Evolutionary conservation across 495 filamentous ascomycete species (phyloP).

Genomic region (Staphylotrichum longicolle): DNA sequence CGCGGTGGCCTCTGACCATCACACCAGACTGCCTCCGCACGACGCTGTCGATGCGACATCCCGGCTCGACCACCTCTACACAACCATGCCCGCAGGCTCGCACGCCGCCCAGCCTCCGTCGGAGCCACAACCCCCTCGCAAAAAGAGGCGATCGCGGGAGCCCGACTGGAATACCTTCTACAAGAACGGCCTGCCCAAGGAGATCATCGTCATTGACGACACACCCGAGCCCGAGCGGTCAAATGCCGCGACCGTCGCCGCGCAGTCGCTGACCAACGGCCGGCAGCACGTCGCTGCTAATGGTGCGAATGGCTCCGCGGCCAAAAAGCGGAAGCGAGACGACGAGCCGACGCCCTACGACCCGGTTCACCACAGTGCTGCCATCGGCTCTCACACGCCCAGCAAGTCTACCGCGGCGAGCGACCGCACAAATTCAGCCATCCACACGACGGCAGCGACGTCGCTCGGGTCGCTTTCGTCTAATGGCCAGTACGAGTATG

Average conservation of each 20-base stretch:
- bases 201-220: conserved; percentile 95
- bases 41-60: conserved; percentile 30
- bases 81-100: conserved; percentile 40
- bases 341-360: conserved; percentile 46
- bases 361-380: conserved; percentile 40
- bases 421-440: conserved; percentile 78
- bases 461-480: conserved; percentile 72
- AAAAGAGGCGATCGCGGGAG: conserved; percentile 58
- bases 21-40: conserved; percentile 35
- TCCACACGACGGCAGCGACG: conserved; percentile 86
- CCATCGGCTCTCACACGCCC: conserved; percentile 67
- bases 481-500: conserved; percentile 60
- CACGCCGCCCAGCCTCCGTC: conserved; percentile 30
- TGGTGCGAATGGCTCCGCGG: conserved; percentile 27
- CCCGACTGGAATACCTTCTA: conserved; percentile 91
- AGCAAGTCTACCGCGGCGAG: conserved; percentile 71
- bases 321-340: conserved; percentile 53
- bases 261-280: conserved; percentile 35
- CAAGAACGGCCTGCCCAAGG: conserved; percentile 86
- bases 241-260: conserved; percentile 27
- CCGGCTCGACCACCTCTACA: conserved; percentile 26
- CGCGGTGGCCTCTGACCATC: conserved; percentile 29
- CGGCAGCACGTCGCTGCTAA: conserved; percentile 18
- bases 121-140: conserved; percentile 40
- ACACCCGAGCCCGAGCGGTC: conserved; percentile 63